Percentiles rank a stretch among this genome's conserved stretches.
phyloP scores from a whole-genome alignment of 768 basidiomycete species.

The Termitomyces sp. region DNA sequence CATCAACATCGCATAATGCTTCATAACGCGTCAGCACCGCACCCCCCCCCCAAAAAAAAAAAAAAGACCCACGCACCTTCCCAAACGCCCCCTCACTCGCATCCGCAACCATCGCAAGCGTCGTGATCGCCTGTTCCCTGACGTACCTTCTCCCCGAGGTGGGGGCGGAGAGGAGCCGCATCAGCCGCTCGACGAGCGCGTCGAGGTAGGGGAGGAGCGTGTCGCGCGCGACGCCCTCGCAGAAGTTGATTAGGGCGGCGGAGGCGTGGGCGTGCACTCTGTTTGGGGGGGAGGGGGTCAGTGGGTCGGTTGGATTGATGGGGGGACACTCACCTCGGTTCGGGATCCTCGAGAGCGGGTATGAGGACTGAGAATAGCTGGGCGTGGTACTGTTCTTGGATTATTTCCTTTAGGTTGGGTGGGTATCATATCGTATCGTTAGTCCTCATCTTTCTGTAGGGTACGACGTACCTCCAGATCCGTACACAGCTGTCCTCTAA shows the following conservation, averaged over 20 bases:
- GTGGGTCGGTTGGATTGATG: neutral
- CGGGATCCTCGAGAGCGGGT: conserved; percentile 69
- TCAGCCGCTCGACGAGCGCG: conserved; percentile 68
- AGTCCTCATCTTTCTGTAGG: too few relatives aligned
- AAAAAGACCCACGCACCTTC: conserved; percentile 50
- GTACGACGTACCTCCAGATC: conserved; percentile 74
- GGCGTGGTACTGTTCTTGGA: conserved; percentile 68
- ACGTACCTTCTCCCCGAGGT: conserved; percentile 56
- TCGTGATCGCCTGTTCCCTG: conserved; percentile 86
- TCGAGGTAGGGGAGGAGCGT: conserved; percentile 77
- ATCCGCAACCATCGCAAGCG: conserved; percentile 86
- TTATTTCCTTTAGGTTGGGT: conserved; percentile 67
- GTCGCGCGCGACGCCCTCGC: conserved; percentile 77
- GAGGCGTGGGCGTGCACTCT: conserved; percentile 88
- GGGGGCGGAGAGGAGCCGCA: conserved; percentile 65
- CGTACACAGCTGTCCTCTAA: conserved; percentile 83
- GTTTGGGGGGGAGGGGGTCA: neutral
- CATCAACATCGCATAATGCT: conserved; percentile 82
- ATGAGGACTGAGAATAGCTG: conserved; percentile 71
- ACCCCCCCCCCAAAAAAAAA: too few relatives aligned
- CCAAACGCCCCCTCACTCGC: conserved; percentile 77
- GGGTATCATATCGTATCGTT: too few relatives aligned
- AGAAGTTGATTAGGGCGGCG: conserved; percentile 87
- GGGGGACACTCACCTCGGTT: conserved; percentile 50
- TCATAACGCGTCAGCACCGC: neutral